These are phyloP conservation scores for Pisolithus thermaeus DNA, from an alignment of 1,284 basidiomycete species.

Conservation along the genomic window DNA sequence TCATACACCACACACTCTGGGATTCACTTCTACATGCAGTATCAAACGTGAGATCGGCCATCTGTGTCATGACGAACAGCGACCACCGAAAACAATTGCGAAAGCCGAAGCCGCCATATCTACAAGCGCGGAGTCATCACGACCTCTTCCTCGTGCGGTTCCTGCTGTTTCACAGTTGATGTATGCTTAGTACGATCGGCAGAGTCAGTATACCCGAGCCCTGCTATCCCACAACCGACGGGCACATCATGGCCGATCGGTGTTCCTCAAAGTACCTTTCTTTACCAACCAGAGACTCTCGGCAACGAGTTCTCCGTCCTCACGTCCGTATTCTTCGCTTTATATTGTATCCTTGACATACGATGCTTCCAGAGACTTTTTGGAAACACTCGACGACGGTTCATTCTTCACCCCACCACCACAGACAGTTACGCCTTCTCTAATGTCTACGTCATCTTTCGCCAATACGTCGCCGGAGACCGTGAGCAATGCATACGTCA, in stretches of 20 bases:
- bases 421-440: conserved; percentile 40
- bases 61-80: conserved; percentile 82
- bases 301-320: conserved; percentile 80
- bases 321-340: conserved; percentile 45
- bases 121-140: conserved; percentile 23
- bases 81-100: conserved; percentile 43
- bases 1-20: not conserved
- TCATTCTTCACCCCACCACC: conserved; percentile 59
- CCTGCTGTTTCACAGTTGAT: not conserved
- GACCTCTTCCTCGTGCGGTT: conserved; percentile 13
- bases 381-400: conserved; percentile 71
- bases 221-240: conserved; percentile 26
- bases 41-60: conserved; percentile 91
- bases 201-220: conserved; percentile 30
- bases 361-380: conserved; percentile 57
- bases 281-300: conserved; percentile 64
- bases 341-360: not conserved
- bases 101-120: conserved; percentile 32
- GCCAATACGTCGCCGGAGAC: conserved; percentile 11
- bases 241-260: conserved; percentile 51
- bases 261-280: conserved; percentile 42
- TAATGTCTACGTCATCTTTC: conserved; percentile 44
- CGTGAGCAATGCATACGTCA: conserved; percentile 11
- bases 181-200: conserved; percentile 16
- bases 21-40: conserved; percentile 35